phyloP scores from a whole-genome alignment of 208 protist species.

The Acanthamoeba polyphaga region DNA sequence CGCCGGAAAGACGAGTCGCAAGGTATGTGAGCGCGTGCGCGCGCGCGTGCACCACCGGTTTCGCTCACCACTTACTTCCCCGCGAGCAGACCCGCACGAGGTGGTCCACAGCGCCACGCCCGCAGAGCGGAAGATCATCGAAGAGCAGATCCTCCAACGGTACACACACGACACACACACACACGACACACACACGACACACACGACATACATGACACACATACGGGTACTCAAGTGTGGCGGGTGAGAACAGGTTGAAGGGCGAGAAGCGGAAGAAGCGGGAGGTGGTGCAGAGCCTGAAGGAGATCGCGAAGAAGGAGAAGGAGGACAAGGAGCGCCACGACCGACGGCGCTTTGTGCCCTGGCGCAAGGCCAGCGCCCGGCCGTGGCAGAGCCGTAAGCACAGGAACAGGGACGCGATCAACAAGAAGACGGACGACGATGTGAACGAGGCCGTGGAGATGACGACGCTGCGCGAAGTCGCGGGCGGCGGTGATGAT shows the following conservation, averaged over 20 bases:
- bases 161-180: background rate
- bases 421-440: background rate
- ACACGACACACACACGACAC: too few species aligned
- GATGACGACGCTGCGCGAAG: background rate
- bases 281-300: background rate
- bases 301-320: conserved; percentile 62
- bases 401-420: background rate
- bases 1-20: background rate
- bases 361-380: background rate
- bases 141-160: conserved; percentile 58
- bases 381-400: background rate
- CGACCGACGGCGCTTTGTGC: background rate
- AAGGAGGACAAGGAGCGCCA: conserved; percentile 29
- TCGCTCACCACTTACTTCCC: background rate
- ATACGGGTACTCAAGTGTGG: background rate
- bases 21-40: background rate
- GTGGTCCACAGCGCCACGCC: conserved; percentile 47
- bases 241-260: background rate
- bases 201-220: background rate
- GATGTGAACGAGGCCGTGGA: background rate
- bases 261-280: conserved; percentile 17
- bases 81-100: background rate
- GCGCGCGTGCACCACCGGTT: too few species aligned
- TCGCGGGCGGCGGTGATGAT: too few species aligned
- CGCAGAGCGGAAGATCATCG: conserved; percentile 16